Base-by-base conservation (phyloP, 2,329 filamentous ascomycete species). In the Alternaria tenuissima region DNA sequence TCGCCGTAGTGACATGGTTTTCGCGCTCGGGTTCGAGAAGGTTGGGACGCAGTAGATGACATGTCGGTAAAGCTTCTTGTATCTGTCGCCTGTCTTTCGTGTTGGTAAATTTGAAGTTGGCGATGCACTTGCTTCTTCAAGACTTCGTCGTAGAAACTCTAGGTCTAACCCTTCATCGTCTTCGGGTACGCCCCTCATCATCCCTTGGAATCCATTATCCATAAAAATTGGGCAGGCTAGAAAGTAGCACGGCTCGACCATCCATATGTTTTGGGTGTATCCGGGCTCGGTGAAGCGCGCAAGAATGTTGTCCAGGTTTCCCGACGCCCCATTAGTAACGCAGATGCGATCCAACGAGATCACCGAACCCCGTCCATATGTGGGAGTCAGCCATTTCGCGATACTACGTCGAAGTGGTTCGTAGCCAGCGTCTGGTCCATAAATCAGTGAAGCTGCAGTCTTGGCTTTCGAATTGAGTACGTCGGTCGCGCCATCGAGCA, bases 1-100 rank as follows among this genome's bases (percentile, higher is more conserved):
- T 22, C 89, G 86, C n/a, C 78, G 70, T 1, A 92, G 77, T 11
- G 88, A 87, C 88, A 94, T 93, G 5, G 91, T 92, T 70, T 89
- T 89, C 16, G 90, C 91, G 0, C 90, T 92, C 0, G 94, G 94
- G 74, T 97, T 97, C 55, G 91, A 87, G 75, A 92, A 94, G 0
- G 92, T 92, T 0, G 94, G 91, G 18, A 95, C 92, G 42, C 87
- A 87, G 76, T 97, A 97, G 67, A 97, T 89, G 67, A 96, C 76
- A 72, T 96, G 91, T 52, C 88, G 88, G 79, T 95, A 97, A 56
- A 91, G 85, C 73, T 94, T 94, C 51, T 87, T 84, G 76, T 86
- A 83, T 8, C 85, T 81, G 30, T 84, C 81, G 0, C 82, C 78
- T 3, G 80, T 79, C 72, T 91, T 92, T 66, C 83, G 78, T 42